These are phyloP conservation scores for Alternaria sp. DNA, from an alignment of 2,329 filamentous ascomycete genomes.

Conservation along the genomic window DNA sequence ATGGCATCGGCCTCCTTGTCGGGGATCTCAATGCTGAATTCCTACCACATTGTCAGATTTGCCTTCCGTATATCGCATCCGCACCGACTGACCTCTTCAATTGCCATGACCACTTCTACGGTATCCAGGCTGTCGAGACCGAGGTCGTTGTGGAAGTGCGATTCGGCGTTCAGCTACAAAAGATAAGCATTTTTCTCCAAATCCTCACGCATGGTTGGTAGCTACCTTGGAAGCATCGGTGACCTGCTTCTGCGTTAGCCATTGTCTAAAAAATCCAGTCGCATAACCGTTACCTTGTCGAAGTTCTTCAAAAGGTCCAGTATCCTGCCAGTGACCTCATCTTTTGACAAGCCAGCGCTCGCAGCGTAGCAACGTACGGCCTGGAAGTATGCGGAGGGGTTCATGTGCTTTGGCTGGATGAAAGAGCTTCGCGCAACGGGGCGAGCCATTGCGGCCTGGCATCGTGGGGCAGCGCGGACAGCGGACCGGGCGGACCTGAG, in stretches of 20 bases:
- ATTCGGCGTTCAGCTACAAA: conserved; percentile 76
- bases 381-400: conserved; percentile 70
- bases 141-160: conserved; percentile 97
- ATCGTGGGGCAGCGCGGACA: conserved; percentile 54
- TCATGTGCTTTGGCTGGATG: conserved; percentile 67
- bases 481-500: conserved; percentile 74
- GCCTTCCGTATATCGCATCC: conserved; percentile 6
- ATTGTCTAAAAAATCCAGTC: conserved; percentile 24
- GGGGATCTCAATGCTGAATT: conserved; percentile 94
- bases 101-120: conserved; percentile 99
- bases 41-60: conserved; percentile 55
- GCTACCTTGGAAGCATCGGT: conserved; percentile 66
- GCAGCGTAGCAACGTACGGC: conserved; percentile 87
- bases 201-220: conserved; percentile 2
- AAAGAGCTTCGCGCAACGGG: conserved; percentile 68
- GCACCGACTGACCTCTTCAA: conserved; percentile 79
- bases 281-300: conserved; percentile 77
- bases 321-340: conserved; percentile 91
- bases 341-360: conserved; percentile 76
- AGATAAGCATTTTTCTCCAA: conserved; percentile 32
- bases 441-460: conserved; percentile 63
- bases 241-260: conserved; percentile 63
- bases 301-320: conserved; percentile 93
- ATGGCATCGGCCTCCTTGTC: conserved; percentile 96
- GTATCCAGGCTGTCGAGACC: conserved; percentile 97